Percentiles rank a stretch among this genome's conserved stretches.
Conservation (phyloP, 2,329 filamentous ascomycete species). For the Zasmidium angulare region DNA sequence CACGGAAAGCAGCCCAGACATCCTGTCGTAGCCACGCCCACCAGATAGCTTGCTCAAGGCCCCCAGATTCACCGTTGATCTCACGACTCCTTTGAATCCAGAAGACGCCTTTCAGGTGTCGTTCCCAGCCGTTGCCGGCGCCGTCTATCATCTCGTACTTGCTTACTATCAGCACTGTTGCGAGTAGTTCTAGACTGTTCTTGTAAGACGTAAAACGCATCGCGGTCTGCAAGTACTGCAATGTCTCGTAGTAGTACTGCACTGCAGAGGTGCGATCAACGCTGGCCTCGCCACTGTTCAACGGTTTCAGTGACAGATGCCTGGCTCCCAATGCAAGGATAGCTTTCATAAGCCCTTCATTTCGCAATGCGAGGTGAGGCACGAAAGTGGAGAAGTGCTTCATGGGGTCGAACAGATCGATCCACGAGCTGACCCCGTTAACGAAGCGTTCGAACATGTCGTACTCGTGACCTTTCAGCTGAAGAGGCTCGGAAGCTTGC, state of each 20-base stretch:
- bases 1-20: constrained; percentile 63
- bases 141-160: constrained; percentile 68
- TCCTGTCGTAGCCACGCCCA: constrained; percentile 69
- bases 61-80: constrained; percentile 59
- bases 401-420: constrained; percentile 47
- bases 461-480: constrained; percentile 39
- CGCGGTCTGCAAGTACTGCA: constrained; percentile 61
- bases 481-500: constrained; percentile 25
- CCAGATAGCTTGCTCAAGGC: constrained; percentile 60
- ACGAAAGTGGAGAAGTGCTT: constrained; percentile 41
- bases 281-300: constrained; percentile 24
- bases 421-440: constrained; percentile 38
- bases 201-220: constrained; percentile 60
- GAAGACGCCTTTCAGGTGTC: constrained; percentile 64
- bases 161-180: constrained; percentile 60
- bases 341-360: constrained; percentile 58
- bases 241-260: constrained; percentile 63
- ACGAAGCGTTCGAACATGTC: constrained; percentile 43
- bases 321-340: constrained; percentile 57
- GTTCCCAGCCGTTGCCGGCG: constrained; percentile 58
- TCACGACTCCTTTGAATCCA: constrained; percentile 65
- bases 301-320: constrained; percentile 47
- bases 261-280: constrained; percentile 35
- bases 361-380: constrained; percentile 48
- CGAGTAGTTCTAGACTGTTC: constrained; percentile 57